Percentiles rank a stretch among this genome's conserved stretches.
These are phyloP conservation scores for Penicillium diatomitis DNA, from an alignment of 495 filamentous ascomycete genomes.

Conservation along the genomic window DNA sequence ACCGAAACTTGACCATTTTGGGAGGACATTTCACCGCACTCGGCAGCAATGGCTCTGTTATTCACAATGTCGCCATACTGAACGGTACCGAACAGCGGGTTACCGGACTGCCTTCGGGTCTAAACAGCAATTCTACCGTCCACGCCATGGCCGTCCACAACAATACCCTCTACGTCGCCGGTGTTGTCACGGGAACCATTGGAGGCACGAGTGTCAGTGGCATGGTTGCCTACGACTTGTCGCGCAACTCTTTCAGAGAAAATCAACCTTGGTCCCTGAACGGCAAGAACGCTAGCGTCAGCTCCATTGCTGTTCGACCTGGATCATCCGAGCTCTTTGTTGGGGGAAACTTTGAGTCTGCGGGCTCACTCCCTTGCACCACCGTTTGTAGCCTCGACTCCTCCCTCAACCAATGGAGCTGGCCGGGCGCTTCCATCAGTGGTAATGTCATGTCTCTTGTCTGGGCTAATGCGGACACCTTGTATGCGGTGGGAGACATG, in stretches of 20 bases:
- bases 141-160: slow-evolving; percentile 57
- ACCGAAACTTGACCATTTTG: slow-evolving; percentile 73
- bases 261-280: slow-evolving; percentile 62
- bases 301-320: slow-evolving; percentile 60
- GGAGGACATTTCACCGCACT: slow-evolving; percentile 79
- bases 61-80: slow-evolving; percentile 74
- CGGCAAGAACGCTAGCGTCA: slow-evolving; percentile 61
- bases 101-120: slow-evolving; percentile 56
- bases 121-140: slow-evolving; percentile 67
- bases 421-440: slow-evolving; percentile 57
- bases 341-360: slow-evolving; percentile 69
- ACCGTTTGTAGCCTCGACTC: slow-evolving; percentile 73
- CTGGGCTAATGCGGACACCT: slow-evolving; percentile 60
- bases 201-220: slow-evolving; percentile 56
- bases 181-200: slow-evolving; percentile 61
- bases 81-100: slow-evolving; percentile 53
- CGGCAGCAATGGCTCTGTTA: slow-evolving; percentile 55
- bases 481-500: slow-evolving; percentile 73
- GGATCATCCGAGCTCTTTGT: slow-evolving; percentile 69
- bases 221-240: slow-evolving; percentile 72
- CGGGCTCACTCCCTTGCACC: slow-evolving; percentile 74
- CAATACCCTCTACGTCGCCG: slow-evolving; percentile 72
- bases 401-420: slow-evolving; percentile 60
- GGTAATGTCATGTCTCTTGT: slow-evolving; percentile 62
- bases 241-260: slow-evolving; percentile 44